Base-by-base conservation (phyloP, 306 rosid genomes). In the Trichosanthes cucumerina region DNA sequence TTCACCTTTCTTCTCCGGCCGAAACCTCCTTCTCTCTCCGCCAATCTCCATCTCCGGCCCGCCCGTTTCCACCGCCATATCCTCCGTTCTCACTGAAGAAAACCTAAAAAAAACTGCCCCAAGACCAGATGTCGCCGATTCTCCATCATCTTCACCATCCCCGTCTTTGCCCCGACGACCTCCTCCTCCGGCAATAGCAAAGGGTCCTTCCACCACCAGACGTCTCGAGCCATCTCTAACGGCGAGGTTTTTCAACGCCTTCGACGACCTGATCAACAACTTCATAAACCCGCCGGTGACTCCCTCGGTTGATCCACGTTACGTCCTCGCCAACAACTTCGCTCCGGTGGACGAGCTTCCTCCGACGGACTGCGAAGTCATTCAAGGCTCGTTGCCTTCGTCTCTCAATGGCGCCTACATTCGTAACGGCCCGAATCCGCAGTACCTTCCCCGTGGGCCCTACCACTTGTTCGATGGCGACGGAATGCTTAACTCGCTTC, bases 381-480 rank as follows among this genome's bases (percentile, higher is more conserved):
- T 86, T 0, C 15, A 89, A 3, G 97, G 96, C 24, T 34, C 91
- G 0, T 79, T 94, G 4, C 96, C 96, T 0, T 76, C 86, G 0
- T 89, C 85, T 54, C 93, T 91, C 1, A 82, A 89, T 49, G 98
- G 98, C 1, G 96, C 92, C 0, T 95, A 95, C 81, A 92, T 94
- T 31, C 83, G 97, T 68, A 94, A 92, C 64, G 98, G 98, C 18
- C 98, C 98, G 0, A 94, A 94, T 84, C 96, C 98, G 0, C 98
- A 94, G 53, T 89, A 82, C 85, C 92, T 92, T 11, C 98, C 98
- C 0, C 91, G 91, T 6, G 97, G 98, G 18, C 98, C 96, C 2
- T 92, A 94, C 91, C 98, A 94, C 57, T 92, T 94, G 70, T 92
- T 94, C 81, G 97, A 92, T 56, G 96, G 97, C 4, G 98, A 94